Percentiles rank a stretch among this genome's conserved stretches.
Conservation (phyloP, 2,329 filamentous ascomycete species). For the Colletotrichum acutatum region DNA sequence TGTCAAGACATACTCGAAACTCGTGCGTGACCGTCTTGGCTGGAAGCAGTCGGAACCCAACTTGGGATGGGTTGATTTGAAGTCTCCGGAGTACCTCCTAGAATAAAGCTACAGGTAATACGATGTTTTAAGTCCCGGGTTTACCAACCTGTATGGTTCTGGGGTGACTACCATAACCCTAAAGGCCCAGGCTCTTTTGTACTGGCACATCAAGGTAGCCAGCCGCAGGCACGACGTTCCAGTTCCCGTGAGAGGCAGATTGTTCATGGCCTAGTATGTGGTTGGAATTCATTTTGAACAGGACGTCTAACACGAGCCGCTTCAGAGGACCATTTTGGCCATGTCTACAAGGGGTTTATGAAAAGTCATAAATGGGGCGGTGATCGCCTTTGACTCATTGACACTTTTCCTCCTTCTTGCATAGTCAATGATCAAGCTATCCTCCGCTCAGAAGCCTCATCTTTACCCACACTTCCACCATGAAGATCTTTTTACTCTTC, state of each 20-base stretch:
- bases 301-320: not conserved
- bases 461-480: not conserved
- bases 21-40: not conserved
- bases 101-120: not conserved
- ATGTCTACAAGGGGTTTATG: not conserved
- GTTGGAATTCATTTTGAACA: not conserved
- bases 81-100: not conserved
- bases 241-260: not conserved
- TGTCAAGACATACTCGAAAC: not conserved
- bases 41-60: not conserved
- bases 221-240: not conserved
- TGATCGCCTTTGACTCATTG: no score
- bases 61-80: not conserved
- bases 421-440: not conserved
- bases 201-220: not conserved
- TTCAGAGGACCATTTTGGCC: not conserved
- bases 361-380: not conserved
- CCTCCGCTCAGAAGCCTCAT: not conserved
- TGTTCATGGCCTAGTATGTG: rapidly evolving
- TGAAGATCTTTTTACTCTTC: not conserved
- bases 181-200: not conserved
- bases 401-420: not conserved
- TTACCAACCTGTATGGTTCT: no score
- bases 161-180: not conserved
- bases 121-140: no score